A percentile compares a stretch with the other conserved stretches of the same genome.
Conservation (phyloP, 345 rosid genomes). For the Diplotaxis tenuifolia region DNA sequence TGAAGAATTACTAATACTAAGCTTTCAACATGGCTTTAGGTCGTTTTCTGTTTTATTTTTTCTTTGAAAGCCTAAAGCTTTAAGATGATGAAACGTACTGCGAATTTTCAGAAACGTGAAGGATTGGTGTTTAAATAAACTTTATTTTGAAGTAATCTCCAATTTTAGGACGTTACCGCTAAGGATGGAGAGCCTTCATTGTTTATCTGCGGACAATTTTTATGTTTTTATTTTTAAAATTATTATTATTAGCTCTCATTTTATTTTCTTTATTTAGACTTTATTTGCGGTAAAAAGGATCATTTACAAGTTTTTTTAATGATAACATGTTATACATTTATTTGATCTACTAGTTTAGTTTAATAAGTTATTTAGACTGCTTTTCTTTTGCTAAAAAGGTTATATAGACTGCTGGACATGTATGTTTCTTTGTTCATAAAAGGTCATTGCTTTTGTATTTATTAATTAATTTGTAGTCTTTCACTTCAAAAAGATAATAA, state of each 20-base stretch:
- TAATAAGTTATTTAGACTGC: not conserved
- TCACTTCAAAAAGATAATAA: not conserved
- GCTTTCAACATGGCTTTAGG: conserved; percentile 35
- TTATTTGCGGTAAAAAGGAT: conserved; percentile 15
- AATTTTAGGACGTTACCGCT: conserved; percentile 27
- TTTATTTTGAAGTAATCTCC: conserved; percentile 14
- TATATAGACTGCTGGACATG: not conserved
- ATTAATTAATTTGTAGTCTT: not conserved
- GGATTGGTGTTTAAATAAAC: conserved; percentile 31
- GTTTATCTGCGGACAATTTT: conserved; percentile 26
- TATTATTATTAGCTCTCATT: conserved; percentile 22
- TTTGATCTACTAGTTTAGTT: not conserved
- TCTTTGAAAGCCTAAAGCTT: conserved; percentile 30
- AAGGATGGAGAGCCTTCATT: conserved; percentile 35
- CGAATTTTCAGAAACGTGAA: conserved; percentile 14
- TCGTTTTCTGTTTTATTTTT: not conserved
- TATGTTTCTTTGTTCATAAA: not conserved
- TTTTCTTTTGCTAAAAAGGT: too few relatives aligned
- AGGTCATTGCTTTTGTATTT: not conserved
- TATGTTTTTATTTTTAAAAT: conserved; percentile 11
- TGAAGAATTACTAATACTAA: conserved; percentile 22
- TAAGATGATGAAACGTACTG: conserved; percentile 25
- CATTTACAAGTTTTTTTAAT: not conserved
- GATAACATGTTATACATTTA: not conserved
- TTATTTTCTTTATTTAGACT: conserved; percentile 22